A percentile compares a stretch with the other conserved stretches of the same genome.
phyloP scores from a whole-genome alignment of 257 asterid species.

The Nyctanthes arbortristis region DNA sequence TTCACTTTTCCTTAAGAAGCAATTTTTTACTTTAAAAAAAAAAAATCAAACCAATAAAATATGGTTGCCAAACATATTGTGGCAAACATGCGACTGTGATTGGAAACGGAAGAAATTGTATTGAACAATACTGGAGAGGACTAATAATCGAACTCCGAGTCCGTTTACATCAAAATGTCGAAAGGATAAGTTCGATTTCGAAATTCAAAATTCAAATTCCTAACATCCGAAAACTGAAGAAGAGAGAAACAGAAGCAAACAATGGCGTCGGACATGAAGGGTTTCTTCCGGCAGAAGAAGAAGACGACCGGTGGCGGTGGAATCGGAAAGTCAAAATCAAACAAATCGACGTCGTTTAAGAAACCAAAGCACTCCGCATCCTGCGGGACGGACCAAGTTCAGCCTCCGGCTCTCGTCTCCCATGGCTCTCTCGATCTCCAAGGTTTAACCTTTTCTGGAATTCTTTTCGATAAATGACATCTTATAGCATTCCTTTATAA shows the following conservation, averaged over 20 bases:
- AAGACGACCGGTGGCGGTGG: constrained; percentile 28
- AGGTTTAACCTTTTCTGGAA: constrained; percentile 43
- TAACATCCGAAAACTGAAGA: constrained; percentile 1
- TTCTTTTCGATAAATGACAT: too few relatives aligned
- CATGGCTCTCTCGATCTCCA: constrained; percentile 68
- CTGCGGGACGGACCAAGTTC: constrained; percentile 52
- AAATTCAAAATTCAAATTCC: constrained; percentile 22
- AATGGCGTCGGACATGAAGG: constrained; percentile 61
- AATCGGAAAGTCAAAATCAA: constrained; percentile 43
- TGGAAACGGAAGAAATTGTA: too few relatives aligned
- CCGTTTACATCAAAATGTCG: too few relatives aligned
- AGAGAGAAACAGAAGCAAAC: constrained; percentile 14
- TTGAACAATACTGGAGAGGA: too few relatives aligned
- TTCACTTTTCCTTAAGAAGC: too few relatives aligned
- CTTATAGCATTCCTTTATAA: too few relatives aligned
- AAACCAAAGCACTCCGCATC: constrained; percentile 50
- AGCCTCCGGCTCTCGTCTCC: constrained; percentile 58
- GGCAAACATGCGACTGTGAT: too few relatives aligned
- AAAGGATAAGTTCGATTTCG: too few relatives aligned
- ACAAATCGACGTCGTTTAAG: constrained; percentile 28
- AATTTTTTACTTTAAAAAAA: too few relatives aligned
- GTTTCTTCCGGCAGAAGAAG: constrained; percentile 68
- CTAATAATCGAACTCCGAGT: too few relatives aligned
- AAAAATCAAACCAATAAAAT: too few relatives aligned
- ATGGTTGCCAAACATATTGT: too few relatives aligned